Evolutionary conservation across 768 basidiomycete genomes (phyloP).

Genomic region (Pleurotus tuber-regium): DNA sequence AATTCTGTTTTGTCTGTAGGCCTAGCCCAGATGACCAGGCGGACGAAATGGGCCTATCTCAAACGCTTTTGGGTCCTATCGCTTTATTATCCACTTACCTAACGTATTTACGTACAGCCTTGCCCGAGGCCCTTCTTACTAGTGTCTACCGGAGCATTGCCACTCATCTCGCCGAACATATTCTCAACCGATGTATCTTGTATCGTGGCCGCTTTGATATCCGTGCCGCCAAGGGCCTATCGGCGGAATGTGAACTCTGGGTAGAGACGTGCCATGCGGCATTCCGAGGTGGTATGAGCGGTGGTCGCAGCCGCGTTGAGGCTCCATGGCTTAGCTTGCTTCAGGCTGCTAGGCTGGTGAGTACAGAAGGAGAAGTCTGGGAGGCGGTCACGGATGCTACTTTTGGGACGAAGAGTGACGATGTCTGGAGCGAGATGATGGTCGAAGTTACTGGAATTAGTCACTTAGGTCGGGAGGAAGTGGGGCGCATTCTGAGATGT

Average conservation of each 20-base stretch:
- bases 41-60: conserved; percentile 53
- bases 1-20: conserved; percentile 13
- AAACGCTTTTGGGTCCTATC: conserved; percentile 73
- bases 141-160: conserved; percentile 75
- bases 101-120: conserved; percentile 56
- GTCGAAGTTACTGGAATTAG: conserved; percentile 53
- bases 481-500: conserved; percentile 50
- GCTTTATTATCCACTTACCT: conserved; percentile 82
- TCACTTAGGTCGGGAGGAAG: conserved; percentile 64
- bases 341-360: conserved; percentile 68
- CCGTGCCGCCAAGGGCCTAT: conserved; percentile 58
- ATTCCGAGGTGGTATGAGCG: conserved; percentile 35
- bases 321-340: conserved; percentile 75
- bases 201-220: conserved; percentile 70
- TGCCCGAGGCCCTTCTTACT: conserved; percentile 58
- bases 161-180: conserved; percentile 67
- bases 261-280: conserved; percentile 67
- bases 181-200: conserved; percentile 79
- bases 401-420: conserved; percentile 43
- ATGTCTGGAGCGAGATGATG: conserved; percentile 56
- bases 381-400: conserved; percentile 41
- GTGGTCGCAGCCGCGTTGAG: conserved; percentile 57
- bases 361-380: conserved; percentile 55
- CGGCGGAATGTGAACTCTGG: conserved; percentile 80
- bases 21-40: conserved; percentile 17